Evolutionary conservation across 495 filamentous ascomycete species (phyloP).

Genomic region (Sordaria brevicollis): DNA sequence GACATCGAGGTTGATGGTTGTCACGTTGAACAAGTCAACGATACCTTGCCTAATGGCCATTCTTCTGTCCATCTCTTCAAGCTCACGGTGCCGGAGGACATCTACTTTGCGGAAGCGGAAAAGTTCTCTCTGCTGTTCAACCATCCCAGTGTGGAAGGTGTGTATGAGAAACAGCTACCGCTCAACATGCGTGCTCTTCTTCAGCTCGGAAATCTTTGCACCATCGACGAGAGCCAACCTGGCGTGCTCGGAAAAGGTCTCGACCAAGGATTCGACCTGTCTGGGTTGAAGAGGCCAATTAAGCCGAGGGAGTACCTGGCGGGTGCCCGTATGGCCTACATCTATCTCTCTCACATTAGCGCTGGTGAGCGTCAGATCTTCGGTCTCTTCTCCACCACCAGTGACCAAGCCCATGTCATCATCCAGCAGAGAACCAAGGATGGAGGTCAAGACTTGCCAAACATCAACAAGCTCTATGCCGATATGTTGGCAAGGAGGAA

Average conservation of each 20-base stretch:
- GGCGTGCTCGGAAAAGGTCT: constrained; percentile 89
- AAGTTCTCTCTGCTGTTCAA: constrained; percentile 77
- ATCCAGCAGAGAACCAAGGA: constrained; percentile 72
- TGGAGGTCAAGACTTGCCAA: constrained; percentile 68
- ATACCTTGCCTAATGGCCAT: constrained; percentile 91
- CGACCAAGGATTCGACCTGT: constrained; percentile 87
- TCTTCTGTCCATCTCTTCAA: constrained; percentile 90
- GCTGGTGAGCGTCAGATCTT: constrained; percentile 88
- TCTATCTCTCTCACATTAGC: constrained; percentile 87
- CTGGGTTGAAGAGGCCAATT: constrained; percentile 53
- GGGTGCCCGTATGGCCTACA: constrained; percentile 56
- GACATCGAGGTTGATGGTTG: constrained; percentile 84
- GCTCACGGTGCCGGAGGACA: constrained; percentile 77
- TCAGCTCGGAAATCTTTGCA: constrained; percentile 85
- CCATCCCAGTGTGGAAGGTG: constrained; percentile 89
- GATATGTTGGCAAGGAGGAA: constrained; percentile 57
- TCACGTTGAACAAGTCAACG: constrained; percentile 79
- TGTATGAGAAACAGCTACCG: constrained; percentile 90
- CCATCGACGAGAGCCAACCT: constrained; percentile 81
- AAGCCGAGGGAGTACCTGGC: constrained; percentile 66
- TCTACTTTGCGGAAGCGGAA: constrained; percentile 70
- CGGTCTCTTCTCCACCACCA: constrained; percentile 78
- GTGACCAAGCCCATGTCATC: constrained; percentile 71
- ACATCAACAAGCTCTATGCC: constrained; percentile 82
- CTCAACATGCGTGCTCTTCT: constrained; percentile 74